Percentiles rank a stretch among this genome's conserved stretches.
Evolutionary conservation across 495 filamentous ascomycete species (phyloP).

Genomic region (Neurospora tetraspora): DNA sequence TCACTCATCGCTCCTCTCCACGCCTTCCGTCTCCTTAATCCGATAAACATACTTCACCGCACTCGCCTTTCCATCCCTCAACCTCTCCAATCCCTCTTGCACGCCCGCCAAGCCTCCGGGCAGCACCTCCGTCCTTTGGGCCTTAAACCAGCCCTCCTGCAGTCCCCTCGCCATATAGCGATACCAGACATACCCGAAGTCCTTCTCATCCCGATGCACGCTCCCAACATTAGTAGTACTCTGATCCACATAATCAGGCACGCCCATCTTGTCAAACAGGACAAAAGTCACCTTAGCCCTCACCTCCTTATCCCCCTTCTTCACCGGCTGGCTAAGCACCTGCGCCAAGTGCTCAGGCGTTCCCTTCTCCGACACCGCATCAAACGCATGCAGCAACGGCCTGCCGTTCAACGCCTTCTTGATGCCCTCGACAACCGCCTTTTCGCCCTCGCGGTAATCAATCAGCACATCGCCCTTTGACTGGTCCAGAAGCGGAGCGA

Average conservation of each 20-base stretch:
- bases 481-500: slow-evolving; percentile 49
- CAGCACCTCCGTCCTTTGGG: slow-evolving; percentile 52
- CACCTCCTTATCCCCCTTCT: slow-evolving; percentile 9
- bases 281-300: slow-evolving; percentile 42
- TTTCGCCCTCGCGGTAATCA: slow-evolving; percentile 58
- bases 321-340: slow-evolving; percentile 30
- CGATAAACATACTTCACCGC: slow-evolving; percentile 61
- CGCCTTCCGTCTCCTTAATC: slow-evolving; percentile 50
- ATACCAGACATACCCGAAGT: slow-evolving; percentile 49
- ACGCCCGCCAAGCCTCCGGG: slow-evolving; percentile 50
- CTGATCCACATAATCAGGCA: slow-evolving; percentile 26
- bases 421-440: slow-evolving; percentile 41
- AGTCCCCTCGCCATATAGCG: slow-evolving; percentile 43
- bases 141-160: slow-evolving; percentile 48
- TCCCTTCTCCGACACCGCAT: slow-evolving; percentile 49
- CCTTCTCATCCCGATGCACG: slow-evolving; percentile 40
- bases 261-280: slow-evolving; percentile 28
- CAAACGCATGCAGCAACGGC: slow-evolving; percentile 39
- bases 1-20: slow-evolving; percentile 2
- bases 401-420: slow-evolving; percentile 32
- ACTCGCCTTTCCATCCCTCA: slow-evolving; percentile 54
- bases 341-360: slow-evolving; percentile 35
- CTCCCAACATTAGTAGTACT: slow-evolving; percentile 36
- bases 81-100: slow-evolving; percentile 42
- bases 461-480: slow-evolving; percentile 58